A percentile compares a stretch with the other conserved stretches of the same genome.
These are phyloP conservation scores for Debaryomyces castellii DNA, from an alignment of 805 yeast species.

Conservation along the genomic window DNA sequence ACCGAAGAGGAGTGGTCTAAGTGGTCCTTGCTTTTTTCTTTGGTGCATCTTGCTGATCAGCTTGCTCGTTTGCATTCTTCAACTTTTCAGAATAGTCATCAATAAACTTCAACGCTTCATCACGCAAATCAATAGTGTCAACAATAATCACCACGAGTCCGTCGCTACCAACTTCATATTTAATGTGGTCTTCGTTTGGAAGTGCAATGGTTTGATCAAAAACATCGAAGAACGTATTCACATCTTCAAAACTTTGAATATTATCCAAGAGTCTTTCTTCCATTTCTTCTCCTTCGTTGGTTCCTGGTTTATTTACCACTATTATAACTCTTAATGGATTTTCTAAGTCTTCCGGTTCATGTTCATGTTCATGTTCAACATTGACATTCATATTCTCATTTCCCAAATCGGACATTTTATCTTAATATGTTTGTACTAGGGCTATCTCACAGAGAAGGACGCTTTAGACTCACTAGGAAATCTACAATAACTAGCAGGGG, in stretches of 20 bases:
- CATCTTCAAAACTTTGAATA: slow-evolving; percentile 46
- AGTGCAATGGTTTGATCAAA: slow-evolving; percentile 52
- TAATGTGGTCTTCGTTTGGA: slow-evolving; percentile 54
- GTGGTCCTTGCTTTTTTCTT: slow-evolving; percentile 1
- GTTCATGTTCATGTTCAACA: slow-evolving; percentile 5
- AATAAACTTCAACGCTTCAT: slow-evolving; percentile 41
- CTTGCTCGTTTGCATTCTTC: slow-evolving; percentile 1
- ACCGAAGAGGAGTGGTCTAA: not conserved
- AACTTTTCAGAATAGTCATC: slow-evolving; percentile 29
- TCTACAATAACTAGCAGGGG: not conserved
- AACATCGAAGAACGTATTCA: slow-evolving; percentile 51
- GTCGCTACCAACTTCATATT: slow-evolving; percentile 62
- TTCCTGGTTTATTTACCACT: slow-evolving; percentile 36
- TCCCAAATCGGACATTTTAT: not conserved
- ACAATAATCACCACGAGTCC: slow-evolving; percentile 59
- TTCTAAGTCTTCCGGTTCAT: slow-evolving; percentile 35
- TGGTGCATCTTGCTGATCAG: slow-evolving; percentile 2
- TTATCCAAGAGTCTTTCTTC: slow-evolving; percentile 48
- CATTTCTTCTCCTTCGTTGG: slow-evolving; percentile 41
- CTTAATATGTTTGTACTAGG: not conserved
- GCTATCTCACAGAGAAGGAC: not conserved
- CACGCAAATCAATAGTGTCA: slow-evolving; percentile 37
- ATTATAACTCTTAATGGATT: slow-evolving; percentile 47
- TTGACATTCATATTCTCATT: not conserved
- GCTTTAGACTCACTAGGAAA: not conserved